phyloP scores from a whole-genome alignment of 139 green algal genomes.

The Edaphochlamys debaryana region DNA sequence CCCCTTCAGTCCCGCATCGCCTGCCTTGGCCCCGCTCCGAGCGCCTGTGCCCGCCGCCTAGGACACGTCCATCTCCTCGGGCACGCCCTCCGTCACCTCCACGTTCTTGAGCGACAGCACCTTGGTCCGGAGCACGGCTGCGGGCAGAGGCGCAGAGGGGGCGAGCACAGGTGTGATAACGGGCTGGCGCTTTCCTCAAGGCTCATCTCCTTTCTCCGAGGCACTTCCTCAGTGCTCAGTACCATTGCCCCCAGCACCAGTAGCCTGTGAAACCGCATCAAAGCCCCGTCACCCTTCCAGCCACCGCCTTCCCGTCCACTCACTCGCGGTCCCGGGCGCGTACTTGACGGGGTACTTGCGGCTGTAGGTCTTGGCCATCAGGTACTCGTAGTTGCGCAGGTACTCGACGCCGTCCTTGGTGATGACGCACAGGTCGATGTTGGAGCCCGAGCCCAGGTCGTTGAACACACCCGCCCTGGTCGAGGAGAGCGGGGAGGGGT shows the following conservation, averaged over 20 bases:
- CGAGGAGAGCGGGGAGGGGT: not conserved
- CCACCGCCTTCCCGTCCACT: no score
- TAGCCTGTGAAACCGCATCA: no score
- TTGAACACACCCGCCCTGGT: conserved; percentile 91
- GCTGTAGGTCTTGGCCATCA: conserved; percentile 90
- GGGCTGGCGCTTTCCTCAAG: no score
- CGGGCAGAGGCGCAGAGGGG: not conserved
- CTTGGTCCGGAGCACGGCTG: conserved; percentile 61
- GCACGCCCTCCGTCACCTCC: conserved; percentile 66
- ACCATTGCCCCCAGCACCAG: no score
- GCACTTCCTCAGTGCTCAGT: no score
- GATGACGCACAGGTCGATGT: conserved; percentile 98
- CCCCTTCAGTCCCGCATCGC: no score
- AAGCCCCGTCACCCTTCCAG: no score
- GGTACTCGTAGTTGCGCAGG: conserved; percentile 90
- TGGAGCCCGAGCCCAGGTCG: conserved; percentile 96
- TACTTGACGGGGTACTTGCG: conserved; percentile 82
- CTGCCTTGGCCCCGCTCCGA: no score
- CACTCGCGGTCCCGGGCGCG: conserved; percentile 74
- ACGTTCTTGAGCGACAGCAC: conserved; percentile 68
- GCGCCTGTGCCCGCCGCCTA: no score
- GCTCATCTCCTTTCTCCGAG: no score
- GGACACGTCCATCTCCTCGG: conserved; percentile 75
- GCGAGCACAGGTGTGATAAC: no score
- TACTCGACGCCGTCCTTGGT: conserved; percentile 89